phyloP scores from a whole-genome alignment of 2,329 filamentous ascomycete genomes.

The Fusarium udum region DNA sequence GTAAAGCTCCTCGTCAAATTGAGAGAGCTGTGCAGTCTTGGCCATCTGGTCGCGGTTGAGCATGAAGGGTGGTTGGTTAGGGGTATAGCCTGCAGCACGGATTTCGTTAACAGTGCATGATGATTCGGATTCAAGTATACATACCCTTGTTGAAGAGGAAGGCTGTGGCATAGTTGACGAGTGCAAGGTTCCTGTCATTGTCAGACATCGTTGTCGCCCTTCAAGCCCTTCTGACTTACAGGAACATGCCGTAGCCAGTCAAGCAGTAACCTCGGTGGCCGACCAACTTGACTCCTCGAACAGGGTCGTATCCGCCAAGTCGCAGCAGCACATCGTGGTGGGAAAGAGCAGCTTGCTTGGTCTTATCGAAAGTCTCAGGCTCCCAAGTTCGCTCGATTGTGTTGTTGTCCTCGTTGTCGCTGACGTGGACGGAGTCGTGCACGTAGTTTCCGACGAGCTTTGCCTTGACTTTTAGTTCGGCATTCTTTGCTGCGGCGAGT shows the following conservation, averaged over 20 bases:
- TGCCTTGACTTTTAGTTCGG: conserved; percentile 77
- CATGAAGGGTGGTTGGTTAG: conserved; percentile 89
- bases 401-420: conserved; percentile 91
- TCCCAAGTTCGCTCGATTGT: conserved; percentile 79
- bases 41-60: conserved; percentile 97
- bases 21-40: conserved; percentile 95
- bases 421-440: conserved; percentile 85
- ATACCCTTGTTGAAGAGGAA: conserved; percentile 66
- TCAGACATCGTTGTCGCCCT: conserved; percentile 13
- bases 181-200: conserved; percentile 73
- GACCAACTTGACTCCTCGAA: conserved; percentile 92
- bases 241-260: conserved; percentile 86
- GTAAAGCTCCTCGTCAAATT: conserved; percentile 98
- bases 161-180: conserved; percentile 94
- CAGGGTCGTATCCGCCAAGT: conserved; percentile 90
- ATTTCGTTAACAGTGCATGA: conserved; percentile 6
- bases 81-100: conserved; percentile 71
- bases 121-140: not conserved
- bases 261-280: conserved; percentile 95
- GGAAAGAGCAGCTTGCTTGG: conserved; percentile 82
- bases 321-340: conserved; percentile 94
- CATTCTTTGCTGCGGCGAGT: conserved; percentile 78
- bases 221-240: conserved; percentile 50
- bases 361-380: conserved; percentile 76
- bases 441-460: conserved; percentile 79